These are phyloP conservation scores for Sarocladium strictum DNA, from an alignment of 2,329 filamentous ascomycete genomes.

Conservation along the genomic window DNA sequence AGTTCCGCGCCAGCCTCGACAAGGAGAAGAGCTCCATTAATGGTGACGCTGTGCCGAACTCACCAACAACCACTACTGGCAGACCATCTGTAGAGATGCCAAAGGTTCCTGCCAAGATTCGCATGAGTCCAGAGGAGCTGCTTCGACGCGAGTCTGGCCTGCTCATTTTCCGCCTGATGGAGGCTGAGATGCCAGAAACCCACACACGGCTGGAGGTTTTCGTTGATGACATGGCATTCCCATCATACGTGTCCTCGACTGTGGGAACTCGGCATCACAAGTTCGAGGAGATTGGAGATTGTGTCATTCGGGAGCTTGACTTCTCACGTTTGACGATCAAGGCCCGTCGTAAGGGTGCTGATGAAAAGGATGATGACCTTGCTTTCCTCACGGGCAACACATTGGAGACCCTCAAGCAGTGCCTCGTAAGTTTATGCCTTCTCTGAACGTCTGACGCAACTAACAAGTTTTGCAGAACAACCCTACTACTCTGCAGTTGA, in stretches of 20 bases:
- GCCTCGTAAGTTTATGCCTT: constrained; percentile 56
- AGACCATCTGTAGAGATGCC: constrained; percentile 39
- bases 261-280: constrained; percentile 62
- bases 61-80: constrained; percentile 37
- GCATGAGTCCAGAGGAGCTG: constrained; percentile 73
- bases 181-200: constrained; percentile 73
- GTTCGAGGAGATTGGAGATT: constrained; percentile 91
- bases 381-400: constrained; percentile 82
- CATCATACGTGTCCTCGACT: constrained; percentile 76
- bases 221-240: constrained; percentile 92
- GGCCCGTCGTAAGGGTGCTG: constrained; percentile 72
- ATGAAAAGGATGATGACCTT: constrained; percentile 71
- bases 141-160: constrained; percentile 84
- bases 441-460: background rate
- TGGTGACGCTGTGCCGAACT: constrained; percentile 11
- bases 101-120: constrained; percentile 66
- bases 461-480: constrained; percentile 60
- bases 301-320: constrained; percentile 94
- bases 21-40: constrained; percentile 23
- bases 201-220: constrained; percentile 78
- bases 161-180: constrained; percentile 89
- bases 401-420: constrained; percentile 79
- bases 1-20: constrained; percentile 33
- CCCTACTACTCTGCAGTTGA: constrained; percentile 74
- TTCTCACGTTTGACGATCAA: constrained; percentile 89